Base-by-base conservation (phyloP, 1,284 basidiomycete species). In the Rhodotorula mucilaginosa region DNA sequence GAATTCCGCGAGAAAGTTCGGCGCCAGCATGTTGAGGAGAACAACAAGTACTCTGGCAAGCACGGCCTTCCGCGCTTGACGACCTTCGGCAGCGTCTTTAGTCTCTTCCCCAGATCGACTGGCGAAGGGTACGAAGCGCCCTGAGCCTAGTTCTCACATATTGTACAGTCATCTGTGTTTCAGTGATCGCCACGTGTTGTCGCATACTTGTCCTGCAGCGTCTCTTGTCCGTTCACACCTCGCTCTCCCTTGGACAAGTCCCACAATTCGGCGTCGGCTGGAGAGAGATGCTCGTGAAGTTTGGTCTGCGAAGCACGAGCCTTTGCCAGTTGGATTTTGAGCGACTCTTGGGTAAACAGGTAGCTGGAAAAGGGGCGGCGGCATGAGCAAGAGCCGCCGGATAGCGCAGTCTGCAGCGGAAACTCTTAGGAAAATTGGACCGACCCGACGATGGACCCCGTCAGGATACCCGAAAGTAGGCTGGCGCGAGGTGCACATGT, bases 131-230 rank as follows among this genome's bases (percentile, higher is more conserved):
- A 44, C 39, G 39, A 44, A 44, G 39, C 39, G 39, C 39, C 39
- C 12, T 44, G 39, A 44, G 39, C 39, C 39, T 44, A 10, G 39
- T 44, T 13, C 39, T 10, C 8, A 10, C 12, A 44, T 44, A 10
- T 44, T 44, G 39, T 44, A 10, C 39, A 44, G 39, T 44, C 39
- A 44, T 44, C 39, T 44, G 39, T 44, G 39, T 8, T 52, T 68
- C 58, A 79, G 48, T 79, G 78, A 56, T 79, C 79, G 26, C 77
- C 79, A 56, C 77, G 68, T 51, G 79, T 78, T 56, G 75, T 79
- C 26, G 76, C 72, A 29, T 78, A 79, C 69, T 73, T 73, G 67
- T 80, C 78, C 51, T 65, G 66, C 23, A 79, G 52, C 26, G 39
- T 49, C 65, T 80, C 79, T 39, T 74, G 64, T 12, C 79, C 79